Evolutionary conservation across 148 eudicot genomes (phyloP).

Genomic region (Vaccinium corymbosum): DNA sequence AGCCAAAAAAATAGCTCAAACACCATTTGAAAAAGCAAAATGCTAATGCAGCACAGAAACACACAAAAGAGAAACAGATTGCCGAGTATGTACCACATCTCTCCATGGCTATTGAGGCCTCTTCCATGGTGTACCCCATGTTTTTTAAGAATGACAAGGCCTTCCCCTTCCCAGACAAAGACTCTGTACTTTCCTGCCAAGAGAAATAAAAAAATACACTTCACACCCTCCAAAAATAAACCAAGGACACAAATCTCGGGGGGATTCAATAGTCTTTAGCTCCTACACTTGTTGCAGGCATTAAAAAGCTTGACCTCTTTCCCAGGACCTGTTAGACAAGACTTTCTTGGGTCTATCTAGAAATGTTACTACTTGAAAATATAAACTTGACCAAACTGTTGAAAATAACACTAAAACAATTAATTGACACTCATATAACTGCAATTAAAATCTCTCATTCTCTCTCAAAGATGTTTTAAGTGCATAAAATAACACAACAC

Average conservation of each 20-base stretch:
- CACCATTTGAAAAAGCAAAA: background rate
- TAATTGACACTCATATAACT: background rate
- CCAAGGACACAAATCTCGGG: background rate
- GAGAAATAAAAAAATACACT: conserved; percentile 2
- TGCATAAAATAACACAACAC: background rate
- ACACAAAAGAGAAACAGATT: background rate
- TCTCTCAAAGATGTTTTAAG: background rate
- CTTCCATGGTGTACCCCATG: conserved; percentile 71
- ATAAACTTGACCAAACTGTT: background rate
- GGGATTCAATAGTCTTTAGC: background rate
- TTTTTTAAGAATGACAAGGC: conserved; percentile 41
- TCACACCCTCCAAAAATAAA: background rate
- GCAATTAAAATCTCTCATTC: background rate
- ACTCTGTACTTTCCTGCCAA: conserved; percentile 33
- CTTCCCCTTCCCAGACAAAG: conserved; percentile 33
- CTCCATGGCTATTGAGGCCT: conserved; percentile 64
- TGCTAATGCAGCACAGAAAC: background rate
- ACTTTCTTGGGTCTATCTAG: background rate
- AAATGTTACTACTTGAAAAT: background rate
- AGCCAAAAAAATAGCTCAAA: background rate
- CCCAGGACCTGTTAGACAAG: background rate
- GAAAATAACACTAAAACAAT: background rate
- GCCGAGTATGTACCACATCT: conserved; percentile 64
- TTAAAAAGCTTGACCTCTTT: background rate
- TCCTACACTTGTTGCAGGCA: background rate